Evolutionary conservation across 129 eudicot genomes (phyloP), one percentile per base, ranked within the genome.

Genomic region (Glebionis coronaria): DNA sequence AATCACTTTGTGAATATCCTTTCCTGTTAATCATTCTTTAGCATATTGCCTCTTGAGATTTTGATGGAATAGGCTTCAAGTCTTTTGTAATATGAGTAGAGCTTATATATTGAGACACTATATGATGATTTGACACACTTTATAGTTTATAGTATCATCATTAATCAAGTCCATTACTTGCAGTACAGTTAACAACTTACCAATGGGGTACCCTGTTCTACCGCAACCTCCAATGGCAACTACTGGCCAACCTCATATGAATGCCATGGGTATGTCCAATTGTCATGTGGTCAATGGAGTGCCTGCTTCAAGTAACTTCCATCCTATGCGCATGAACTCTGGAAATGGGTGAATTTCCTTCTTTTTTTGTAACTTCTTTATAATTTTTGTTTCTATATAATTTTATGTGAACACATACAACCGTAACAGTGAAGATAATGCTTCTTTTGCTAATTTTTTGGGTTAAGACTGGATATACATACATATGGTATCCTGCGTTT

Each of bases 201-300:
- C 98, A 2, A 88, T 93, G 90, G 99, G 99, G 59, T 93, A 93
- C 82, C 99, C 99, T 6, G 97, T 88, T 76, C 74, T 93, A 51
- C 99, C 73, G 31, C 98, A 82, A 65, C 95, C 87, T 72, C 86
- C 95, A 59, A 68, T 82, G 71, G 80, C 84, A 21, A 90, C 82
- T 67, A 65, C 92, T 8, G 99, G 99, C 40, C 99, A 86, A 65
- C 95, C 95, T 76, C 99, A 86, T 75, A 72, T 93, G 65, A 97
- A 93, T 72, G 74, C 95, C 44, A 86, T 93, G 97, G 91, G 82
- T 56, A 81, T 85, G 75, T 81, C 99, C 23, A 73, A 84, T 83
- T 89, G 90, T 73, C 99, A 93, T 77, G 94, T 85, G 73, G 99
- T 93, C 53, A 93, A 84, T 74, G 99, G 99, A 62, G 99, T 93